Evolutionary conservation across 305 asterid genomes (phyloP), one percentile per base, ranked within the genome.

Genomic region (Petunia hybrid): DNA sequence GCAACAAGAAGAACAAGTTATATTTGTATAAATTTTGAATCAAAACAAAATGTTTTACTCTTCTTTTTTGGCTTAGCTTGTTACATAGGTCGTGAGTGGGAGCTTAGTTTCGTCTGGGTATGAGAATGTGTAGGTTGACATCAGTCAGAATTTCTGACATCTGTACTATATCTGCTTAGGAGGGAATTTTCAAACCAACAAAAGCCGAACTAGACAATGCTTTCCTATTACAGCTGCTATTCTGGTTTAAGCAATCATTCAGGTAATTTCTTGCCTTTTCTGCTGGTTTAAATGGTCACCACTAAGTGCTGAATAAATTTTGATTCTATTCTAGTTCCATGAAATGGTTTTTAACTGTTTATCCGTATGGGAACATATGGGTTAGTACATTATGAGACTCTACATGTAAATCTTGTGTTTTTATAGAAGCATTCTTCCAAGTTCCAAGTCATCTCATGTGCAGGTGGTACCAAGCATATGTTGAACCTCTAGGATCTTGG

Each of bases 181-280:
- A 92, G 85, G 99, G 99, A 83, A 91, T 82, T 83, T 85, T 87
- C 84, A 84, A 88, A 71, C 97, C 98, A 84, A 77, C 93, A 81
- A 91, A 94, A 88, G 87, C 81, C 84, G 97, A 93, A 87, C 88
- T 86, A 76, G 93, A 92, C 80, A 93, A 94, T 80, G 94, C 96
- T 12, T 94, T 95, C 91, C 92, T 94, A 82, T 84, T 93, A 90
- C 99, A 95, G 92, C 89, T 95, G 87, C 95, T 95, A 82, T 91
- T 91, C 91, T 95, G 99, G 99, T 95, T 95, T 87, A 95, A 95
- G 88, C 97, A 94, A 84, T 90, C 99, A 87, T 95, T 95, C 92
- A 88, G 97, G 99, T 94, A 79, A 67, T 82, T 40, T 74, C 61
- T 38, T 69, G 59, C 76, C 78, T 60, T 22, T 31, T 67, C 53